Percentiles rank a stretch among this genome's conserved stretches.
Conservation (phyloP, 2,329 filamentous ascomycete species). For the Aplosporella prunicola region DNA sequence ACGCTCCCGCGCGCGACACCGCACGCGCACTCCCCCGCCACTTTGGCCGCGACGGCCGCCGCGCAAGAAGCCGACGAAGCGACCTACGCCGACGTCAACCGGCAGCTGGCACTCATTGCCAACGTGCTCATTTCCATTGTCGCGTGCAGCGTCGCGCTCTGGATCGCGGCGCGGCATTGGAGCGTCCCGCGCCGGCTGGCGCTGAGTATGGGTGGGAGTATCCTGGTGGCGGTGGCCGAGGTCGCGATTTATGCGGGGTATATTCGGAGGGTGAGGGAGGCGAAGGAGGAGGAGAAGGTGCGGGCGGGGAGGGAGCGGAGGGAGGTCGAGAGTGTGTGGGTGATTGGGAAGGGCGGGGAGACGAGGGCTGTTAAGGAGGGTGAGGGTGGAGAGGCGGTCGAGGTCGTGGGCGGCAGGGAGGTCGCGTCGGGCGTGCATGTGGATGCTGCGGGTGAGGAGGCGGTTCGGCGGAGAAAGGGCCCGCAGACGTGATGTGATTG, state of each 20-base stretch:
- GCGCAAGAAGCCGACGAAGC: slow-evolving; percentile 50
- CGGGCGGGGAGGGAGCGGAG: slow-evolving; percentile 56
- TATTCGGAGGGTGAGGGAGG: slow-evolving; percentile 59
- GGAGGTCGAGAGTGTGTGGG: slow-evolving; percentile 67
- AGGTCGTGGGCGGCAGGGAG: too few relatives aligned
- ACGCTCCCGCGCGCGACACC: slow-evolving; percentile 43
- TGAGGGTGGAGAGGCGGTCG: too few relatives aligned
- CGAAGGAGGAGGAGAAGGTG: slow-evolving; percentile 52
- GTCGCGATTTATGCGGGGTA: slow-evolving; percentile 70
- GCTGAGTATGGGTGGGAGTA: slow-evolving; percentile 59
- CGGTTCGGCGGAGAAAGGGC: too few relatives aligned
- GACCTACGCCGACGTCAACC: slow-evolving; percentile 62
- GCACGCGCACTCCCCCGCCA: slow-evolving; percentile 46
- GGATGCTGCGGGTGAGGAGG: too few relatives aligned
- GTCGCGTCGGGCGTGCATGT: too few relatives aligned
- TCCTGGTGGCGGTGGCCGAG: slow-evolving; percentile 64
- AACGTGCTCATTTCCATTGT: slow-evolving; percentile 85
- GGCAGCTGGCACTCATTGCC: slow-evolving; percentile 75
- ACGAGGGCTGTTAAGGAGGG: too few relatives aligned
- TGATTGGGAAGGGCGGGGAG: slow-evolving; percentile 30
- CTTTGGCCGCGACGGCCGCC: slow-evolving; percentile 29
- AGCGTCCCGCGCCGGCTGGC: slow-evolving; percentile 59
- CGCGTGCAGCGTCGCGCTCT: slow-evolving; percentile 66
- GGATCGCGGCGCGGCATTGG: slow-evolving; percentile 72
- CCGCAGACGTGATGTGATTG: too few relatives aligned